Conservation (phyloP, 148 eudicot species). For the Silene latifolia region DNA sequence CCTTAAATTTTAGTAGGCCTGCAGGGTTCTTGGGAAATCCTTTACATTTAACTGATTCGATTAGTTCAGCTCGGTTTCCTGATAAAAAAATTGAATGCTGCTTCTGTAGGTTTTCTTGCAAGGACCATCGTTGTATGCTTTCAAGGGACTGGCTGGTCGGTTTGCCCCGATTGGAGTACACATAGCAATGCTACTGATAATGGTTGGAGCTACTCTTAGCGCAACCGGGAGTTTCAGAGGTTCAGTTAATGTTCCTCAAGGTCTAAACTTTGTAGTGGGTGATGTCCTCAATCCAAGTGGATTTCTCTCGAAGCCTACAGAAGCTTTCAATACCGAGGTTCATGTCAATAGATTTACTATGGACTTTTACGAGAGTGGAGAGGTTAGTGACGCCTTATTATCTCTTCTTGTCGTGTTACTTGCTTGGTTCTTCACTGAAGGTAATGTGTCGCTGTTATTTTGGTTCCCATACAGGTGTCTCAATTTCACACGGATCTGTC, state of each 20-base stretch:
- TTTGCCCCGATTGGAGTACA: constrained; percentile 97
- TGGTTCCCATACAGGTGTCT: constrained; percentile 47
- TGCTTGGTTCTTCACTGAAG: constrained; percentile 11
- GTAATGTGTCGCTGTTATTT: constrained; percentile 1
- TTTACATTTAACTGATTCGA: neutral
- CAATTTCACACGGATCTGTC: constrained; percentile 89
- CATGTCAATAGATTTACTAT: constrained; percentile 84
- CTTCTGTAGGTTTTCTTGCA: constrained; percentile 68
- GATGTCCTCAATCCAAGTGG: constrained; percentile 86
- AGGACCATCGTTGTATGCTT: constrained; percentile 90
- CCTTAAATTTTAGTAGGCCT: neutral
- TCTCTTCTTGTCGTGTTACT: neutral
- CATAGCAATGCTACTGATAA: constrained; percentile 76
- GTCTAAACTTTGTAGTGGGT: constrained; percentile 82
- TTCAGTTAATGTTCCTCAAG: constrained; percentile 87
- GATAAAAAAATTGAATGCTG: constrained; percentile 5
- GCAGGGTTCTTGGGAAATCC: too few relatives aligned
- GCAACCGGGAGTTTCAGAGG: constrained; percentile 97
- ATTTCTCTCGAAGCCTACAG: constrained; percentile 72
- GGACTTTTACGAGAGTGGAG: constrained; percentile 96
- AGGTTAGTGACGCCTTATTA: constrained; percentile 51
- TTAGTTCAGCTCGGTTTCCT: neutral
- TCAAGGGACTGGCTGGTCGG: constrained; percentile 90
- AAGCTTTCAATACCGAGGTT: constrained; percentile 82
- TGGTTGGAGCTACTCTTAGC: constrained; percentile 90